A percentile compares a stretch with the other conserved stretches of the same genome.
These are phyloP conservation scores for Pythium myriotylum DNA, from an alignment of 352 stramenopile species.

Conservation along the genomic window DNA sequence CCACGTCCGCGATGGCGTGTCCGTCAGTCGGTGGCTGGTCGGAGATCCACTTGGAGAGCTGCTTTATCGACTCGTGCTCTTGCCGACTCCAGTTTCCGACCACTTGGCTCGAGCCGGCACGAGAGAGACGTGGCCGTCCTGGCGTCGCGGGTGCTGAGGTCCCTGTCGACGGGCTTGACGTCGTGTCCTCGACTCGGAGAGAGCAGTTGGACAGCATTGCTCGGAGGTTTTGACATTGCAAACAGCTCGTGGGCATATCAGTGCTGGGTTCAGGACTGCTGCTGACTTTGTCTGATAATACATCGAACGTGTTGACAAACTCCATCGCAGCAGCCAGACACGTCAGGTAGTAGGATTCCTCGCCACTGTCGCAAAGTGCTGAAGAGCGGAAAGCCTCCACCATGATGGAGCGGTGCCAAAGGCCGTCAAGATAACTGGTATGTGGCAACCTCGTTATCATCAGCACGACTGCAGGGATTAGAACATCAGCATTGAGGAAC, in stretches of 20 bases:
- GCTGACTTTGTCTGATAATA: background rate
- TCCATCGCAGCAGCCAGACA: slow-evolving; percentile 34
- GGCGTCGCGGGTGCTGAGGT: background rate
- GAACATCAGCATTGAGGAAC: slow-evolving; percentile 36
- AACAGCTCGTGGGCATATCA: slow-evolving; percentile 1
- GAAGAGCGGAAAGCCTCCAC: slow-evolving; percentile 27
- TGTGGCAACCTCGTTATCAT: slow-evolving; percentile 31
- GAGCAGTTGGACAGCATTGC: background rate
- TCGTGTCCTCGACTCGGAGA: slow-evolving; percentile 1
- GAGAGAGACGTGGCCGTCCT: slow-evolving; percentile 4
- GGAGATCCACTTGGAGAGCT: slow-evolving; percentile 33
- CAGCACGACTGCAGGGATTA: slow-evolving; percentile 37
- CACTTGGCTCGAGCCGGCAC: background rate
- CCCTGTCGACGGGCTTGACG: background rate
- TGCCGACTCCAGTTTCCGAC: slow-evolving; percentile 16
- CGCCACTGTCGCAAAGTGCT: slow-evolving; percentile 26
- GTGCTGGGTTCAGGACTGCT: too few relatives aligned
- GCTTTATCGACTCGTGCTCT: slow-evolving; percentile 27
- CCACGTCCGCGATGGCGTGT: background rate
- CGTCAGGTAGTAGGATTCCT: slow-evolving; percentile 42
- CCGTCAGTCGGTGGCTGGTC: slow-evolving; percentile 19
- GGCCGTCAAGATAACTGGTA: slow-evolving; percentile 20
- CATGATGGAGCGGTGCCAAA: slow-evolving; percentile 29
- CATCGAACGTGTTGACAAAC: slow-evolving; percentile 31
- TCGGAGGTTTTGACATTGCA: slow-evolving; percentile 3